Percentiles rank a stretch among this genome's conserved stretches.
These are phyloP conservation scores for Vigna mungo DNA, from an alignment of 306 rosid genomes.

Conservation along the genomic window DNA sequence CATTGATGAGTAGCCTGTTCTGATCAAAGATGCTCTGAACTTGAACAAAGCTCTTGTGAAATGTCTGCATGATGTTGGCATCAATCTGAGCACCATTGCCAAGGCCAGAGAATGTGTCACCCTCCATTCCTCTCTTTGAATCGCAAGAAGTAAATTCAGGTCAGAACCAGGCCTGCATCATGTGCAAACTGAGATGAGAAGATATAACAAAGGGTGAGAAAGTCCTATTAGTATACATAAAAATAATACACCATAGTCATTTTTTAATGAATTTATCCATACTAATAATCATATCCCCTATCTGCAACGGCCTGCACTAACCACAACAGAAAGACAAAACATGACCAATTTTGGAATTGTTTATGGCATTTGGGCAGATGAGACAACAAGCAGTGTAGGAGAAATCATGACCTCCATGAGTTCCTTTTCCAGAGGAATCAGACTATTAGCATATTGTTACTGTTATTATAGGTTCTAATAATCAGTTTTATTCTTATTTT, in stretches of 20 bases:
- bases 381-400: slow-evolving; percentile 69
- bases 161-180: slow-evolving; percentile 66
- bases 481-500: slow-evolving; percentile 21
- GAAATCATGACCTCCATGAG: slow-evolving; percentile 79
- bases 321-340: slow-evolving; percentile 64
- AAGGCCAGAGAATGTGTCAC: slow-evolving; percentile 80
- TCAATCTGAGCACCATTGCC: slow-evolving; percentile 73
- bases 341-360: slow-evolving; percentile 63
- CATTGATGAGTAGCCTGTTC: slow-evolving; percentile 86
- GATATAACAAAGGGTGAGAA: slow-evolving; percentile 38
- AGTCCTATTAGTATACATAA: background rate
- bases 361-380: slow-evolving; percentile 63
- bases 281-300: slow-evolving; percentile 56
- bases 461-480: background rate
- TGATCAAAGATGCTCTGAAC: slow-evolving; percentile 90
- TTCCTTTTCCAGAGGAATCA: slow-evolving; percentile 61
- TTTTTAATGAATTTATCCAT: slow-evolving; percentile 37
- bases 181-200: slow-evolving; percentile 39
- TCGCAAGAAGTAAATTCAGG: slow-evolving; percentile 38
- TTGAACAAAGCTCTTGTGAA: slow-evolving; percentile 85
- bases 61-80: slow-evolving; percentile 76
- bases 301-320: slow-evolving; percentile 64
- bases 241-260: background rate
- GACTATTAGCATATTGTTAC: slow-evolving; percentile 44
- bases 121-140: slow-evolving; percentile 69